These are phyloP conservation scores for Hyphodiscus hymeniophilus DNA, from an alignment of 495 filamentous ascomycete species.

Conservation along the genomic window DNA sequence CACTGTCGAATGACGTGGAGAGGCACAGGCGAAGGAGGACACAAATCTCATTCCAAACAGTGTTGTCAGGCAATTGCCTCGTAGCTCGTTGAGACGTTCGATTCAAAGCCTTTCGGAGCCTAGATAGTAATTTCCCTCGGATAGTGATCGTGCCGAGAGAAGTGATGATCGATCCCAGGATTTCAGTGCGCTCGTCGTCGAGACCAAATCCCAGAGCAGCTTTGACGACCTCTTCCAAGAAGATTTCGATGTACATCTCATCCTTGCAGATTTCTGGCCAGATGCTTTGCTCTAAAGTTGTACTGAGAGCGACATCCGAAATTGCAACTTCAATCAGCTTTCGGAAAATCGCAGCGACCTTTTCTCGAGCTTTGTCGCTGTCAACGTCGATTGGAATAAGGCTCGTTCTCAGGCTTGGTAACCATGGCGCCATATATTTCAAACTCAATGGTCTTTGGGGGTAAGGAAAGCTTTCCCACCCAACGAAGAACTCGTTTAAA, in stretches of 20 bases:
- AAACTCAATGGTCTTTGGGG: constrained; percentile 55
- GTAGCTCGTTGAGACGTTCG: constrained; percentile 54
- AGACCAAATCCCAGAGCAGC: constrained; percentile 45
- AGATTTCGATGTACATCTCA: constrained; percentile 51
- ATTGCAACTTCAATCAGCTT: constrained; percentile 56
- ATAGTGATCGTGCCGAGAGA: constrained; percentile 54
- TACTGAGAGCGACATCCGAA: constrained; percentile 44
- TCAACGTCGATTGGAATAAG: constrained; percentile 48
- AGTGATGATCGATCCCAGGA: constrained; percentile 49
- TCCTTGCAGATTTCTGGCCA: constrained; percentile 56
- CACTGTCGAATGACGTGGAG: constrained; percentile 55
- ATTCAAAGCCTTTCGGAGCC: constrained; percentile 54
- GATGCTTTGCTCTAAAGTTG: constrained; percentile 49
- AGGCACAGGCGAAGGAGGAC: constrained; percentile 54
- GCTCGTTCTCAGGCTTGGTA: constrained; percentile 46
- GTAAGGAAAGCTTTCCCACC: constrained; percentile 56
- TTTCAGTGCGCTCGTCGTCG: constrained; percentile 49
- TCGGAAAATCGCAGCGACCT: constrained; percentile 49
- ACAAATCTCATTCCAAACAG: constrained; percentile 56
- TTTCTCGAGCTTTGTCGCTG: constrained; percentile 52
- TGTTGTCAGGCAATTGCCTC: constrained; percentile 50
- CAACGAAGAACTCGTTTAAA: constrained; percentile 58
- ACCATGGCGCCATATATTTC: constrained; percentile 60
- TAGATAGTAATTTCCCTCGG: constrained; percentile 50
- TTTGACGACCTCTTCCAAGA: constrained; percentile 56